Evolutionary conservation across 2,329 filamentous ascomycete genomes (phyloP), one percentile per base, ranked within the genome.

Genomic region (Trichoderma lentiforme): DNA sequence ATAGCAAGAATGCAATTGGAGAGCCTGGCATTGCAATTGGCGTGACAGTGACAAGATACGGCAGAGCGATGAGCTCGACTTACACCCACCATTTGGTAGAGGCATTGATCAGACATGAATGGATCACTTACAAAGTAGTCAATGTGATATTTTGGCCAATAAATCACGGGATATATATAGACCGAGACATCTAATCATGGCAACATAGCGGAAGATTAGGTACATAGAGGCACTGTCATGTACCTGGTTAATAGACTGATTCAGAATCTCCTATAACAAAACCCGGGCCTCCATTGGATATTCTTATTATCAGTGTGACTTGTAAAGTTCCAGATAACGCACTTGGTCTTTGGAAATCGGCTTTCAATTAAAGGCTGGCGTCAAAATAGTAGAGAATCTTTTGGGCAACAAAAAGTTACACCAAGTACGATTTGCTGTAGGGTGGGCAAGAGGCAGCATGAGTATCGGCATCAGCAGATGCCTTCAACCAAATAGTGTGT

Each of bases 291-390:
- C 3, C 0, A 9, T 8, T 43, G 39, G 39, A 43, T 1, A n/a
- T 43, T n/a, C 15, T 1, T 0, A n/a, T n/a, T n/a, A 18, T 3
- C 14, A 7, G 15, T 18, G 15, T 1, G 39, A 43, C 15, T 18
- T 39, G 36, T 5, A 7, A 43, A 43, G 7, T 9, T 43, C 7
- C 1, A 43, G 39, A 43, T 9, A 43, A 36, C 18, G 7, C 7
- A n/a, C 6, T n/a, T n/a, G 15, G n/a, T 9, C 7, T n/a, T 6
- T 43, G 0, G 39, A 43, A 36, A 18, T 8, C 0, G 3, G 0
- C 39, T n/a, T 43, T n/a, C 15, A 43, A 4, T 9, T 6, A 14
- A 43, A n/a, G 0, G 1, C 15, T 43, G 39, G 6, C 1, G 3
- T 43, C 18, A 8, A 43, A n/a, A 43, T 43, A 12, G 32, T 12